These are phyloP conservation scores for Fragilaria crotonensis DNA, from an alignment of 108 stramenopile genomes.

Conservation along the genomic window DNA sequence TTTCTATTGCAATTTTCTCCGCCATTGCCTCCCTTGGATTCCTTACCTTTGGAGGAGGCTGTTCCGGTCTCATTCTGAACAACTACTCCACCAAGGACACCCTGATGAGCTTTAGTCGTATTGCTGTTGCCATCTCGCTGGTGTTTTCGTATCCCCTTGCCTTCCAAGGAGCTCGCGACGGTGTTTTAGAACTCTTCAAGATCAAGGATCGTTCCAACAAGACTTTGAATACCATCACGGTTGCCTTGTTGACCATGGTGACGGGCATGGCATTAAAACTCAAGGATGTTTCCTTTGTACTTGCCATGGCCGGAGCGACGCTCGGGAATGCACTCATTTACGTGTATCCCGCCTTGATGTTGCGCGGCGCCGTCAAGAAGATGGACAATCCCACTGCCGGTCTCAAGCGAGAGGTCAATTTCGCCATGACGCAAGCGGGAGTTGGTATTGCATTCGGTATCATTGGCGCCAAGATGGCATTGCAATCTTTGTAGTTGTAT, in stretches of 20 bases:
- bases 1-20: conserved; percentile 57
- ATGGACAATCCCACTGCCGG: conserved; percentile 34
- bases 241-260: conserved; percentile 43
- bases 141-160: conserved; percentile 68
- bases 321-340: conserved; percentile 88
- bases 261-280: conserved; percentile 61
- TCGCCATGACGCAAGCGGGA: conserved; percentile 56
- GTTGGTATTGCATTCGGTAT: conserved; percentile 72
- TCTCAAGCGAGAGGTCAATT: conserved; percentile 33
- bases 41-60: conserved; percentile 83
- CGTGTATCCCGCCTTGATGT: conserved; percentile 85
- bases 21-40: conserved; percentile 84
- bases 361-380: conserved; percentile 51
- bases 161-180: conserved; percentile 79
- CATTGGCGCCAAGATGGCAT: conserved; percentile 72
- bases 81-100: conserved; percentile 87
- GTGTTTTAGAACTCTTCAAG: conserved; percentile 69
- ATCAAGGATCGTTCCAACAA: conserved; percentile 42
- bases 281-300: conserved; percentile 79
- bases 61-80: conserved; percentile 88
- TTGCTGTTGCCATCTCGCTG: conserved; percentile 87
- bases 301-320: conserved; percentile 93
- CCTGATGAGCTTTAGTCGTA: conserved; percentile 77
- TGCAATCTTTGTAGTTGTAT: conserved; percentile 3
- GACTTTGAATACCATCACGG: conserved; percentile 51